A percentile compares a stretch with the other conserved stretches of the same genome.
These are phyloP conservation scores for Colletotrichum sp. DNA, from an alignment of 2,329 filamentous ascomycete species.

Conservation along the genomic window DNA sequence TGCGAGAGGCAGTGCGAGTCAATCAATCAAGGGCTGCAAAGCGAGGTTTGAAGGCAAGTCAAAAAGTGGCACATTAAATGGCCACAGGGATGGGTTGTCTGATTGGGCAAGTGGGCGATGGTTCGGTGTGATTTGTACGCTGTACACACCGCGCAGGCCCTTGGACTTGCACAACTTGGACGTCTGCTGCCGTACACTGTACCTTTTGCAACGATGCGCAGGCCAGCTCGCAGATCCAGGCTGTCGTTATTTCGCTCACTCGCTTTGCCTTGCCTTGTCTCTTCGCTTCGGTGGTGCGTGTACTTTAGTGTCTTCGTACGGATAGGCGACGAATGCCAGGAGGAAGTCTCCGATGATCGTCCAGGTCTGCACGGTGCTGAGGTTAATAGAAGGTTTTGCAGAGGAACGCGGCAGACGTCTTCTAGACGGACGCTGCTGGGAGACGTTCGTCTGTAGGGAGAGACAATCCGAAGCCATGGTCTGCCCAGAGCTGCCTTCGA, in stretches of 20 bases:
- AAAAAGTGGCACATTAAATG: conserved; percentile 7
- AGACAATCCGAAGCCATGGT: neutral
- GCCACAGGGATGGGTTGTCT: conserved; percentile 9
- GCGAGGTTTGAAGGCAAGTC: conserved; percentile 2
- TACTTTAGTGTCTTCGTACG: neutral
- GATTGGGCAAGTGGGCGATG: conserved; percentile 1
- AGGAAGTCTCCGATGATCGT: neutral
- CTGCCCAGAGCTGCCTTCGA: neutral
- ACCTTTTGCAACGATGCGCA: neutral
- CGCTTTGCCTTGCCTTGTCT: neutral
- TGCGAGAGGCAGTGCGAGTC: conserved; percentile 1
- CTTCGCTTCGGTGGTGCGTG: neutral
- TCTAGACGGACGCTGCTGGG: neutral
- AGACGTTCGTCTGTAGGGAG: neutral
- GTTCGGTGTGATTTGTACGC: conserved; percentile 13
- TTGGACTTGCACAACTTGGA: neutral
- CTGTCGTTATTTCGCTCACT: conserved; percentile 20
- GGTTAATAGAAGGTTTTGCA: conserved; percentile 11
- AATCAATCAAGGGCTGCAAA: conserved; percentile 9
- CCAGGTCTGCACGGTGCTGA: neutral
- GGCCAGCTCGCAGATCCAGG: conserved; percentile 5
- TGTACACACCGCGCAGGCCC: neutral
- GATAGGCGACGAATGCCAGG: neutral
- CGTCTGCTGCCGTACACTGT: neutral
- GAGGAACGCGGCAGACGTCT: conserved; percentile 8